These are phyloP conservation scores for Mycena leptocephala DNA, from an alignment of 768 basidiomycete genomes.

Conservation along the genomic window DNA sequence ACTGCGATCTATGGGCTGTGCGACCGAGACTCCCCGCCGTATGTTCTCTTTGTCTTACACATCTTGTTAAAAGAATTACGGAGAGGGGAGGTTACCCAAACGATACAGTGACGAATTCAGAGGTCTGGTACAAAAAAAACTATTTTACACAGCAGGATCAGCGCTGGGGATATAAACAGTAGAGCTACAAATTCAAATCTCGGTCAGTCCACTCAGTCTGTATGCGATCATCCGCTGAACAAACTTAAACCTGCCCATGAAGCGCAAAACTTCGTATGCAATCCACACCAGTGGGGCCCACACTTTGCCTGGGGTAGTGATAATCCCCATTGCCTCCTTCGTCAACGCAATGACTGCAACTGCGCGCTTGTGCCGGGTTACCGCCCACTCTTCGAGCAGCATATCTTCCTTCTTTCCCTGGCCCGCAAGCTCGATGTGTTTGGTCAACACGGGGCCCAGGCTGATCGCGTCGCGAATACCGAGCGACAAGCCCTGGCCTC, in stretches of 20 bases:
- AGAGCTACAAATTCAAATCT: no score
- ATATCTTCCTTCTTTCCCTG: slow-evolving; percentile 42
- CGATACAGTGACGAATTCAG: no score
- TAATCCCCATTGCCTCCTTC: slow-evolving; percentile 49
- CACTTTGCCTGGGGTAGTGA: slow-evolving; percentile 23
- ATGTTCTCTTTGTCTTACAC: no score
- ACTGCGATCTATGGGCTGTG: no score
- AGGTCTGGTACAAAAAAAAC: no score
- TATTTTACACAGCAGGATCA: no score
- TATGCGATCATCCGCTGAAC: slow-evolving; percentile 6
- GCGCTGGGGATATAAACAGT: no score
- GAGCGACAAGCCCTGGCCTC: slow-evolving; percentile 75
- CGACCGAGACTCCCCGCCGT: no score
- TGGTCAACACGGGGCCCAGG: slow-evolving; percentile 58
- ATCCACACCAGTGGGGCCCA: neutral
- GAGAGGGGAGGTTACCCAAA: no score
- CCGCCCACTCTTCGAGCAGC: slow-evolving; percentile 54
- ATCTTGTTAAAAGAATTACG: no score
- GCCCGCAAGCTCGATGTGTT: neutral
- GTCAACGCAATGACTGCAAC: slow-evolving; percentile 60
- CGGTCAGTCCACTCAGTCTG: neutral
- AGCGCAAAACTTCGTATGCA: slow-evolving; percentile 5
- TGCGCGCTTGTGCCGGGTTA: slow-evolving; percentile 56
- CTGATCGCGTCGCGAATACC: slow-evolving; percentile 68
- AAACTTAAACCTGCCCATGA: slow-evolving; percentile 1